These are phyloP conservation scores for Pythium monospermum DNA, from an alignment of 352 stramenopile genomes.

Conservation along the genomic window DNA sequence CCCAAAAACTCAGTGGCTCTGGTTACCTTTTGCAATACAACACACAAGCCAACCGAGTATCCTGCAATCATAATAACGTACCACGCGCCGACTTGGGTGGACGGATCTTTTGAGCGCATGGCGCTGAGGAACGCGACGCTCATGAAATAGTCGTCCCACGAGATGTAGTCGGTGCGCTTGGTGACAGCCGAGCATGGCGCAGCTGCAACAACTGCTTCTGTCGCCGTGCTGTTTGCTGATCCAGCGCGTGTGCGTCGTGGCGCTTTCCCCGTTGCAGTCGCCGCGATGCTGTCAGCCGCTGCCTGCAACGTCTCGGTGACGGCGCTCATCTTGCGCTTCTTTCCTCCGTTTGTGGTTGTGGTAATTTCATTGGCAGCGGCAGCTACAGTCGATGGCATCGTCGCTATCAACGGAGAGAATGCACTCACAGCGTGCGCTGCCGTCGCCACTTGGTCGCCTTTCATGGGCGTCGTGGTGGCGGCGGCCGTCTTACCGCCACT, in stretches of 20 bases:
- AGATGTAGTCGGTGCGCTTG: constrained; percentile 90
- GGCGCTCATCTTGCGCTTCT: background rate
- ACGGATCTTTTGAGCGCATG: constrained; percentile 98
- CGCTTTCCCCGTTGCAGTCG: background rate
- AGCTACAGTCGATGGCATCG: background rate
- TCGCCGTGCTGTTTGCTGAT: no score
- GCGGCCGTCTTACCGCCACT: background rate
- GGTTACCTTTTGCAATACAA: no score
- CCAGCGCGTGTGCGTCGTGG: no score
- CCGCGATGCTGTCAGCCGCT: background rate
- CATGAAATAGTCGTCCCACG: constrained; percentile 99
- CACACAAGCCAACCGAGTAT: no score
- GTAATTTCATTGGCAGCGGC: no score
- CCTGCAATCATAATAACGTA: no score
- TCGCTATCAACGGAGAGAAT: background rate
- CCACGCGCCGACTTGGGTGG: constrained; percentile 97
- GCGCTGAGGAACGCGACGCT: constrained; percentile 97
- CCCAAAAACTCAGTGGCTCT: background rate
- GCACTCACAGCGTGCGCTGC: background rate
- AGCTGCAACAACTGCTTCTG: background rate
- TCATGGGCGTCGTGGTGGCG: background rate
- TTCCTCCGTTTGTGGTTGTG: no score
- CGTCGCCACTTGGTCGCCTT: background rate
- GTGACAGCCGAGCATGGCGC: constrained; percentile 3
- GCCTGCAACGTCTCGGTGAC: background rate